A percentile compares a stretch with the other conserved stretches of the same genome.
Conservation (phyloP, 768 basidiomycete genomes). For the Boletus bicolor region DNA sequence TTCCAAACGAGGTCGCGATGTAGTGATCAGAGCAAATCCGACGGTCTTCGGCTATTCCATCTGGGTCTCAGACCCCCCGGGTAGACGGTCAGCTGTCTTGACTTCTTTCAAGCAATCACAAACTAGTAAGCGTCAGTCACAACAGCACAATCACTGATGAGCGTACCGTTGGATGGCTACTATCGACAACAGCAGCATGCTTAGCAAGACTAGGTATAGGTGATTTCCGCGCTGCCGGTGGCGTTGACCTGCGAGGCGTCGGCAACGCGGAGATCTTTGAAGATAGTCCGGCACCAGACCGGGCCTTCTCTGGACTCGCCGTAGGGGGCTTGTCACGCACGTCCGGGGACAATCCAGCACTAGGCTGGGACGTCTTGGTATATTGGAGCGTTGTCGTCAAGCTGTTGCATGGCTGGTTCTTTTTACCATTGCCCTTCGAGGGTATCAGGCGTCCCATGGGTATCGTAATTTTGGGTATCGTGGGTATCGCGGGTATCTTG, state of each 20-base stretch:
- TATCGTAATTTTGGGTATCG: conserved; percentile 2
- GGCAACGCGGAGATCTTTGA: no score
- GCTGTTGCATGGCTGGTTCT: conserved; percentile 2
- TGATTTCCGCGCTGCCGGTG: no score
- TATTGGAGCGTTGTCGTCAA: not conserved
- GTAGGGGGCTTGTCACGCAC: not conserved
- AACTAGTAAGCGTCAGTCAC: not conserved
- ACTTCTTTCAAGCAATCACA: conserved; percentile 2
- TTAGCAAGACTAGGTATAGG: no score
- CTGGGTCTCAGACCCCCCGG: conserved; percentile 13
- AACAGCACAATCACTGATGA: not conserved
- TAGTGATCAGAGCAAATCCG: not conserved
- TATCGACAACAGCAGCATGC: not conserved
- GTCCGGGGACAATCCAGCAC: not conserved
- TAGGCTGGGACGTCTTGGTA: not conserved
- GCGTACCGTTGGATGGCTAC: conserved; percentile 3
- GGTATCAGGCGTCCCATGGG: conserved; percentile 1
- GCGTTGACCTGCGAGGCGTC: no score
- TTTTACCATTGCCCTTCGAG: conserved; percentile 6
- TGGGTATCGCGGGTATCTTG: conserved; percentile 4
- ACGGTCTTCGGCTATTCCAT: not conserved
- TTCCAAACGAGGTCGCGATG: not conserved
- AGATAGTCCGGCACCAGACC: not conserved
- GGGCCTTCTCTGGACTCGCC: not conserved
- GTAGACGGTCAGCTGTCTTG: conserved; percentile 4